These are phyloP conservation scores for Alternaria sp. DNA, from an alignment of 2,329 filamentous ascomycete species.

Conservation along the genomic window DNA sequence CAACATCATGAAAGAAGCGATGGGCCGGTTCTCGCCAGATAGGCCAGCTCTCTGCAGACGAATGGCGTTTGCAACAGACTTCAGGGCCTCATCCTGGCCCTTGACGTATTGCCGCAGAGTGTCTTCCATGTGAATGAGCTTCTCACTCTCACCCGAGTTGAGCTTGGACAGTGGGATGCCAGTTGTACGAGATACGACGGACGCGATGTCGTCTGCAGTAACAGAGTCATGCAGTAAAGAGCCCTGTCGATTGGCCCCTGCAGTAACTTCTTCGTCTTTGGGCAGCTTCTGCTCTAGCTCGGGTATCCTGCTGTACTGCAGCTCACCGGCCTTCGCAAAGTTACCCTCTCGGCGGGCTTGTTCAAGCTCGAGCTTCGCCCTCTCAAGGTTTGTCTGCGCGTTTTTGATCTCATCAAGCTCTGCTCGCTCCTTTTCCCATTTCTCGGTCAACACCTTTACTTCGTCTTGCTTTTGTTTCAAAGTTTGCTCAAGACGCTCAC, in stretches of 20 bases:
- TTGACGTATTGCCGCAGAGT: slow-evolving; percentile 82
- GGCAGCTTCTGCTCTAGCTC: slow-evolving; percentile 80
- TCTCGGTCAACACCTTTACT: slow-evolving; percentile 74
- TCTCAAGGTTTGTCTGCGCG: slow-evolving; percentile 87
- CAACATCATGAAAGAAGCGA: slow-evolving; percentile 97
- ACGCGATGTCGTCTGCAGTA: slow-evolving; percentile 92
- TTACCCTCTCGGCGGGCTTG: slow-evolving; percentile 86
- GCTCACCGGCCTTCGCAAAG: slow-evolving; percentile 87
- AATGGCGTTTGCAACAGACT: slow-evolving; percentile 90
- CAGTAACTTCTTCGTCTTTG: slow-evolving; percentile 66
- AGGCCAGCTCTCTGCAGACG: slow-evolving; percentile 92
- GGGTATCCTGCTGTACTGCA: slow-evolving; percentile 89
- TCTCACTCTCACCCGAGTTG: slow-evolving; percentile 92
- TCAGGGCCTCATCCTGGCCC: slow-evolving; percentile 92
- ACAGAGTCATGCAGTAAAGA: slow-evolving; percentile 90
- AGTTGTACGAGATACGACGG: slow-evolving; percentile 88
- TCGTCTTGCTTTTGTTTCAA: slow-evolving; percentile 81
- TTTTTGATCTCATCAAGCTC: slow-evolving; percentile 89
- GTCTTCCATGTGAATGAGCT: slow-evolving; percentile 95
- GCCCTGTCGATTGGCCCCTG: slow-evolving; percentile 50
- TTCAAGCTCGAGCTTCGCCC: slow-evolving; percentile 83
- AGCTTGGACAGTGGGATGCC: slow-evolving; percentile 93
- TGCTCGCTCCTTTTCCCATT: slow-evolving; percentile 88
- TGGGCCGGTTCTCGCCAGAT: slow-evolving; percentile 87
- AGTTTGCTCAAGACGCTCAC: slow-evolving; percentile 82